These are phyloP conservation scores for Orbilia quercus DNA, from an alignment of 2,329 filamentous ascomycete species.

Conservation along the genomic window DNA sequence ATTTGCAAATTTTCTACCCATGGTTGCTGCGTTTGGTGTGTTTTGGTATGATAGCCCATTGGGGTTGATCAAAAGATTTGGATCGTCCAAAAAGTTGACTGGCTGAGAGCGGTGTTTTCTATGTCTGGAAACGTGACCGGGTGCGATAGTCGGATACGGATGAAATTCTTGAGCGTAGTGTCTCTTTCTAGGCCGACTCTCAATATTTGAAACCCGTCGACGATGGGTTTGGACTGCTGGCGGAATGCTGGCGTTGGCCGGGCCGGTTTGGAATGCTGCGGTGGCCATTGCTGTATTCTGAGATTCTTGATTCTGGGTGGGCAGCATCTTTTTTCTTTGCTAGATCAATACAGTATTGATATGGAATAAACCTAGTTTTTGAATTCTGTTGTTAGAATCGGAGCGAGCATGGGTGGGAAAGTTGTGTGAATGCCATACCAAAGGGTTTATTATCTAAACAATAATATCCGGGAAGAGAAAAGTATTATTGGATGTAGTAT, in stretches of 20 bases:
- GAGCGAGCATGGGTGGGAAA: neutral
- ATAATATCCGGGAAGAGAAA: slow-evolving; percentile 14
- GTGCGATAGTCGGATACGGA: slow-evolving; percentile 37
- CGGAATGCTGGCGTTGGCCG: slow-evolving; percentile 52
- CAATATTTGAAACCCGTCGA: slow-evolving; percentile 51
- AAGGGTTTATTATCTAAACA: slow-evolving; percentile 33
- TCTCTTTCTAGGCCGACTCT: slow-evolving; percentile 44
- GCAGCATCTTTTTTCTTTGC: slow-evolving; percentile 46
- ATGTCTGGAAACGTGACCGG: slow-evolving; percentile 47
- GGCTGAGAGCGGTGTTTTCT: slow-evolving; percentile 53
- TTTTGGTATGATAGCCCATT: slow-evolving; percentile 39
- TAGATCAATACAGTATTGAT: slow-evolving; percentile 25
- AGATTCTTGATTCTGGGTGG: slow-evolving; percentile 56
- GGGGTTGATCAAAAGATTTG: slow-evolving; percentile 45
- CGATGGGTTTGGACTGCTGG: slow-evolving; percentile 43
- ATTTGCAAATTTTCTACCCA: slow-evolving; percentile 52
- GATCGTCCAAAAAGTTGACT: slow-evolving; percentile 53
- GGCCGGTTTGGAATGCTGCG: slow-evolving; percentile 50
- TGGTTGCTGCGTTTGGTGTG: slow-evolving; percentile 35
- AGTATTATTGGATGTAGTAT: slow-evolving; percentile 3
- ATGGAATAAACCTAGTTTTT: slow-evolving; percentile 23
- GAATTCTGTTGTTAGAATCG: slow-evolving; percentile 17
- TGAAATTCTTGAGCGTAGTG: slow-evolving; percentile 52
- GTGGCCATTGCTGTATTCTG: slow-evolving; percentile 53
- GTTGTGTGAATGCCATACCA: slow-evolving; percentile 15